Percentiles rank a stretch among this genome's conserved stretches.
Conservation (phyloP, 2,329 filamentous ascomycete genomes). For the Paecilomyces dactylethromorphus region DNA sequence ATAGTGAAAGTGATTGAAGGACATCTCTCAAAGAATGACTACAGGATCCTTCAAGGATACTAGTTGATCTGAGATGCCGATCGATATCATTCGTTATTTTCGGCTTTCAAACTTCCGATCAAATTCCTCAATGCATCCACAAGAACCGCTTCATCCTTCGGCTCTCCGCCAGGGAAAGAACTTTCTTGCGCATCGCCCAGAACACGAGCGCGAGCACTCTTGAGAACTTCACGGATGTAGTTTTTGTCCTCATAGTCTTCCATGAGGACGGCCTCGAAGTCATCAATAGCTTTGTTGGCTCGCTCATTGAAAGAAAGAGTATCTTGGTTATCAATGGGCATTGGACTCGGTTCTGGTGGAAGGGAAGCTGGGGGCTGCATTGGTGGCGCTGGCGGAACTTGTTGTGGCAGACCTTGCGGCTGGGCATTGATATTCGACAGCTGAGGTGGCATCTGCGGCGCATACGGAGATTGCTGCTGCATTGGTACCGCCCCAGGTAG, state of each 20-base stretch:
- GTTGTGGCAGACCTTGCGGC: conserved; percentile 9
- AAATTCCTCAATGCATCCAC: conserved; percentile 33
- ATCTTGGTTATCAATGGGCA: conserved; percentile 18
- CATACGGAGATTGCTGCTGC: conserved; percentile 17
- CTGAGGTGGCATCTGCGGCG: conserved; percentile 14
- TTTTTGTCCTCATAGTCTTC: conserved; percentile 41
- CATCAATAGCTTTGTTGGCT: conserved; percentile 38
- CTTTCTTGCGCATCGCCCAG: conserved; percentile 33
- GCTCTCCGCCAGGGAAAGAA: conserved; percentile 37
- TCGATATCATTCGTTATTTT: conserved; percentile 11
- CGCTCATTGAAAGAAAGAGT: conserved; percentile 32
- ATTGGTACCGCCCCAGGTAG: conserved; percentile 4
- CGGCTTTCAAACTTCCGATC: conserved; percentile 33
- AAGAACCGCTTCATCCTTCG: conserved; percentile 38
- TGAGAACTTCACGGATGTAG: conserved; percentile 38
- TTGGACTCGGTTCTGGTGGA: conserved; percentile 12
- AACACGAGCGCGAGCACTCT: conserved; percentile 35
- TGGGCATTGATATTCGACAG: conserved; percentile 14
- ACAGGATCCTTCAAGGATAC: background rate
- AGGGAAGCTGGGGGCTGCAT: conserved; percentile 11
- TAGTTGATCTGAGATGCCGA: background rate
- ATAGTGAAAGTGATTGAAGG: background rate
- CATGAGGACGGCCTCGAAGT: conserved; percentile 38
- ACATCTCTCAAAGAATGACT: background rate
- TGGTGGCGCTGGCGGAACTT: conserved; percentile 8